These are phyloP conservation scores for Agapanthus africanus DNA, from an alignment of 106 monocot genomes.

Conservation along the genomic window DNA sequence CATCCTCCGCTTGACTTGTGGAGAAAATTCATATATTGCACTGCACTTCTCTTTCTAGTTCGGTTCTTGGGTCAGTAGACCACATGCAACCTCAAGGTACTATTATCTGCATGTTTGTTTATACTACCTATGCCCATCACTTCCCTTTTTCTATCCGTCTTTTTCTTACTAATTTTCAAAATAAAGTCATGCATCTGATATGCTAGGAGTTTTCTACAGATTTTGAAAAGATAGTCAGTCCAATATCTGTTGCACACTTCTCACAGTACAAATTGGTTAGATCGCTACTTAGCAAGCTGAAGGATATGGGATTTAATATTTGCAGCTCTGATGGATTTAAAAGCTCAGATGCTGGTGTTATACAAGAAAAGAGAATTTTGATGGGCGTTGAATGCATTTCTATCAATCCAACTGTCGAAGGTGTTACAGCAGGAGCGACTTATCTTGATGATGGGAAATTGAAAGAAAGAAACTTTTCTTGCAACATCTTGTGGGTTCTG, in stretches of 20 bases:
- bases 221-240: constrained; percentile 62
- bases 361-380: constrained; percentile 43
- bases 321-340: constrained; percentile 22
- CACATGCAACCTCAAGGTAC: constrained; percentile 89
- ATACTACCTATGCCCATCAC: not conserved
- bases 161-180: not conserved
- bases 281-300: constrained; percentile 63
- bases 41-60: constrained; percentile 67
- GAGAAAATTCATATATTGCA: constrained; percentile 97
- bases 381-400: constrained; percentile 88
- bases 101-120: not conserved
- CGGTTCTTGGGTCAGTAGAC: constrained; percentile 86
- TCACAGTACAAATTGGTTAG: constrained; percentile 83
- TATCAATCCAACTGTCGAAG: constrained; percentile 26
- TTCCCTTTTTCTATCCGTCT: not conserved
- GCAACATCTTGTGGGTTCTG: constrained; percentile 68
- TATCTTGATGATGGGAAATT: constrained; percentile 46
- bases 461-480: constrained; percentile 45
- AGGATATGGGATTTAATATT: constrained; percentile 55
- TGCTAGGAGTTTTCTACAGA: constrained; percentile 34
- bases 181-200: not conserved
- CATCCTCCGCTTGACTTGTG: constrained; percentile 82
- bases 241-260: constrained; percentile 80
- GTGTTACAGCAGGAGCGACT: constrained; percentile 42
- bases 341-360: not conserved